These are phyloP conservation scores for Colletotrichum sidae DNA, from an alignment of 2,329 filamentous ascomycete genomes.

Conservation along the genomic window DNA sequence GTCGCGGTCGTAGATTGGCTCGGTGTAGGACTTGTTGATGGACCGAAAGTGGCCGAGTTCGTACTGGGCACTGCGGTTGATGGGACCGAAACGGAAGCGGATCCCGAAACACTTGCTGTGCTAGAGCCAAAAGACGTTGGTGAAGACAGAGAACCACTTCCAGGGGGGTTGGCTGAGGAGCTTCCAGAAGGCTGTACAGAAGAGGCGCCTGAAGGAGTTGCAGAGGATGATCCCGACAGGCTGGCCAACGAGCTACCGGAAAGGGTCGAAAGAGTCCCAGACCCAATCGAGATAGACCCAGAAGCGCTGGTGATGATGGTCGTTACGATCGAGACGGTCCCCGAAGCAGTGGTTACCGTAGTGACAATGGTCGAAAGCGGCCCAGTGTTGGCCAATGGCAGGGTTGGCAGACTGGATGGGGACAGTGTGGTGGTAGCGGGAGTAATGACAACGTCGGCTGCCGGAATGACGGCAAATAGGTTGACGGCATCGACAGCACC, in stretches of 20 bases:
- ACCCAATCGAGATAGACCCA: neutral
- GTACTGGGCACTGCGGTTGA: no score
- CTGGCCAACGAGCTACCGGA: no score
- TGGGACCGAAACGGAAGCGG: no score
- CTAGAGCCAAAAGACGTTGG: no score
- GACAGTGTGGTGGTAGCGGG: slow-evolving; percentile 3
- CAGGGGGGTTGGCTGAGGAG: no score
- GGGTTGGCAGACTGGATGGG: slow-evolving; percentile 6
- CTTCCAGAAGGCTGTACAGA: no score
- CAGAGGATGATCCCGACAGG: no score
- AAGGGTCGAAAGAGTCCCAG: neutral
- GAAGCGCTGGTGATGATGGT: neutral
- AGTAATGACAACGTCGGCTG: neutral
- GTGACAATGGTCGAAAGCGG: neutral
- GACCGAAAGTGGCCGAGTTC: no score
- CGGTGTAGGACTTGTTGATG: neutral
- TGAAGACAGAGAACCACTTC: no score
- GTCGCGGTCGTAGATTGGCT: neutral
- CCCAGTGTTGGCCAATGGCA: slow-evolving; percentile 1
- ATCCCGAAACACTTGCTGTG: no score
- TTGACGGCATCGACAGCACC: slow-evolving; percentile 4
- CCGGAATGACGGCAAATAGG: slow-evolving; percentile 13
- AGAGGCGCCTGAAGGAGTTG: no score
- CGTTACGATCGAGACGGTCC: neutral
- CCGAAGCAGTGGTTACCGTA: neutral